phyloP scores from a whole-genome alignment of 1,284 basidiomycete species.

The Filobasidium uniguttulatum region DNA sequence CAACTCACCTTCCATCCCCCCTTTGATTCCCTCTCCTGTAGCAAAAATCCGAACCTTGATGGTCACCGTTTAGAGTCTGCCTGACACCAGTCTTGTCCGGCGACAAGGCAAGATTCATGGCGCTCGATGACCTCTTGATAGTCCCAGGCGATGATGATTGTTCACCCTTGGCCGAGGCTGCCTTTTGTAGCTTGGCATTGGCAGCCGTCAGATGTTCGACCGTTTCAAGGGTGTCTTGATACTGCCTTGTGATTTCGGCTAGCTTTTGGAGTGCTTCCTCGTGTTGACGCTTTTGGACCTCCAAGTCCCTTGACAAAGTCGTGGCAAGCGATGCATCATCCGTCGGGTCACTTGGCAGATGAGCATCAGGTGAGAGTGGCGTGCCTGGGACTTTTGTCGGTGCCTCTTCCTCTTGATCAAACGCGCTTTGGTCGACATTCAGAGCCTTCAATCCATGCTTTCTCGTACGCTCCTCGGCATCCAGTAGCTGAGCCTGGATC shows the following conservation, averaged over 20 bases:
- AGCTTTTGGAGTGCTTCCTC: slow-evolving; percentile 65
- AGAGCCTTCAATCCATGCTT: no score
- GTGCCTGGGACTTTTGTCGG: not conserved
- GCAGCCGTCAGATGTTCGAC: slow-evolving; percentile 78
- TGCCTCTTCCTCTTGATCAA: not conserved
- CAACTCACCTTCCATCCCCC: slow-evolving; percentile 19
- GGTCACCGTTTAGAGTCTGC: not conserved
- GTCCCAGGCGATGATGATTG: not conserved
- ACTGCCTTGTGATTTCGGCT: slow-evolving; percentile 61
- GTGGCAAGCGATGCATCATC: not conserved
- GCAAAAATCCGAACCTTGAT: slow-evolving; percentile 27
- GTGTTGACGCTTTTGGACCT: slow-evolving; percentile 58
- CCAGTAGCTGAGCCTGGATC: no score
- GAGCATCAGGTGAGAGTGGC: not conserved
- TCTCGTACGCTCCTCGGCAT: no score
- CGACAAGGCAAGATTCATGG: not conserved
- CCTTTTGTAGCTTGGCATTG: no score
- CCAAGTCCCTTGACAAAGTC: slow-evolving; percentile 35
- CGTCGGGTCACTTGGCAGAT: no score
- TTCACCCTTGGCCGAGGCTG: not conserved
- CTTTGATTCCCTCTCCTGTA: slow-evolving; percentile 30
- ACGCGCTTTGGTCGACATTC: no score
- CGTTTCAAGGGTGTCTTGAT: slow-evolving; percentile 73
- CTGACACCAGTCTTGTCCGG: not conserved
- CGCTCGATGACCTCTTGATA: not conserved